phyloP scores from a whole-genome alignment of 345 rosid genomes.

The Pugionium dolabratum region DNA sequence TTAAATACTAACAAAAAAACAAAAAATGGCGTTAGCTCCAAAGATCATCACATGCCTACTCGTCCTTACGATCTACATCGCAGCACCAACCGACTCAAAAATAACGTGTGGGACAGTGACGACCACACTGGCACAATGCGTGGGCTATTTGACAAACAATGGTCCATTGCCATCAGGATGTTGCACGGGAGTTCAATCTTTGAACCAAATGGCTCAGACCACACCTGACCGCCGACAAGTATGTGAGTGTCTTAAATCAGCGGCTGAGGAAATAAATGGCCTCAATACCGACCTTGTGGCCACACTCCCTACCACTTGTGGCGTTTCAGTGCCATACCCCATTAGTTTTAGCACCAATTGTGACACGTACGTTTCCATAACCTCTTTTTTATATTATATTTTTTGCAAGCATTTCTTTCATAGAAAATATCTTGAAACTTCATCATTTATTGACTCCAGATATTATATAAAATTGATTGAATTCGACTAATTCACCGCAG shows the following conservation, averaged over 20 bases:
- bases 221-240: slow-evolving; percentile 54
- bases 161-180: slow-evolving; percentile 37
- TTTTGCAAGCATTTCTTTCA: neutral
- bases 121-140: slow-evolving; percentile 37
- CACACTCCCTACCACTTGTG: slow-evolving; percentile 50
- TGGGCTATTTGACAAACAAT: slow-evolving; percentile 34
- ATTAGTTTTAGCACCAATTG: slow-evolving; percentile 56
- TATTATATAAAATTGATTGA: neutral
- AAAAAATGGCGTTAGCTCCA: slow-evolving; percentile 35
- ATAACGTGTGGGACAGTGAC: slow-evolving; percentile 47
- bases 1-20: neutral
- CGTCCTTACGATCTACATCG: slow-evolving; percentile 19
- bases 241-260: slow-evolving; percentile 49
- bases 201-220: slow-evolving; percentile 44
- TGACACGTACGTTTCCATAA: slow-evolving; percentile 39
- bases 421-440: neutral
- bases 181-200: slow-evolving; percentile 47
- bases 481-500: neutral
- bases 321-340: slow-evolving; percentile 57
- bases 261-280: slow-evolving; percentile 17
- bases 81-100: slow-evolving; percentile 32
- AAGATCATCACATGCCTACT: slow-evolving; percentile 37
- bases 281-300: slow-evolving; percentile 34
- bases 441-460: neutral
- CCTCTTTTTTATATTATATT: neutral